Conservation (phyloP, 306 rosid genomes). For the Fagus sylvatica region DNA sequence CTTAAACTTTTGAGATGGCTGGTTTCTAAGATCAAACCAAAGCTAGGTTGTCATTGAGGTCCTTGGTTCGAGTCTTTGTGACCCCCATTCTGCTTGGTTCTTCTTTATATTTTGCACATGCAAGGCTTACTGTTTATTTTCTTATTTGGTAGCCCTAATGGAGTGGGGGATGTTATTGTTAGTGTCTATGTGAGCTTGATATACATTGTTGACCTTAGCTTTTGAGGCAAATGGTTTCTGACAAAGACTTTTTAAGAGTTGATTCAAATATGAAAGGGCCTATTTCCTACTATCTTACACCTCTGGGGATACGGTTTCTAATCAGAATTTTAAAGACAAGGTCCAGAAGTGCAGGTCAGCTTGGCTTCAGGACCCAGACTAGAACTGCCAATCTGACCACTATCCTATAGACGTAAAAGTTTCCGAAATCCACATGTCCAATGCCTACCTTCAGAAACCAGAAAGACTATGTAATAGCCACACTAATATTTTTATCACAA, state of each 20-base stretch:
- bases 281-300: neutral
- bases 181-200: neutral
- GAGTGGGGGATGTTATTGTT: no score
- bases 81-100: neutral
- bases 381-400: neutral
- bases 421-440: neutral
- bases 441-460: slow-evolving; percentile 2
- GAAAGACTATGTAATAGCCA: neutral
- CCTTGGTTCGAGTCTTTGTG: neutral
- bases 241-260: neutral
- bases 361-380: neutral
- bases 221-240: neutral
- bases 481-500: neutral
- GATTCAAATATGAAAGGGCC: neutral
- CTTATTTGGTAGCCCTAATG: neutral
- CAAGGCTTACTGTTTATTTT: neutral
- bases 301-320: neutral
- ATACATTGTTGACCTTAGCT: neutral
- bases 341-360: neutral
- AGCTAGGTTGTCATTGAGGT: neutral
- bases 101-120: neutral
- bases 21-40: neutral
- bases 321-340: slow-evolving; percentile 1
- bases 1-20: neutral
- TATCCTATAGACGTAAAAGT: neutral